Evolutionary conservation across 768 basidiomycete species (phyloP), one percentile per base, ranked within the genome.

Genomic region (Calocybe indica): DNA sequence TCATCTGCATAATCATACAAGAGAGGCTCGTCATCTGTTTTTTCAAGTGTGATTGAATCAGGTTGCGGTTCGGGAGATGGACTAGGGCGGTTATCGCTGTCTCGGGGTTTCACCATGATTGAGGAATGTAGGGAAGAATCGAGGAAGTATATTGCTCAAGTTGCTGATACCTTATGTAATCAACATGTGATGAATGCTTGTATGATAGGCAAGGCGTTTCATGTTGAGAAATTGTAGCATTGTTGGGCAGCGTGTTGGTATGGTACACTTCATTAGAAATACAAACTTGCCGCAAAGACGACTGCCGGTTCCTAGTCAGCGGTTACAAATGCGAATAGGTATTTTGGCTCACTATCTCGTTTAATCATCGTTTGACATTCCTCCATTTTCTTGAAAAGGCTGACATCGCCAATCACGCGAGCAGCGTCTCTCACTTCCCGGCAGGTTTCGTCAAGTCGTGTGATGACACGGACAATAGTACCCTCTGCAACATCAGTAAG

Each of bases 381-480:
- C 59, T 97, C 95, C 93, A 98, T 96, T 64, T 98, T 98, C 66
- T 88, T 88, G 76, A 97, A 96, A 36, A 99, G 66, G 43, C 90
- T 92, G 15, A 87, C 86, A 64, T 98, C 96, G 2, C 96, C 96
- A 45, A 98, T 96, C 35, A 98, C 94, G 32, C 96, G 79, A 6
- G 96, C 96, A 2, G 95, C 95, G 64, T 99, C 96, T 57, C 95
- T 68, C 5, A 99, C 93, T 66, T 99, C 96, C 40, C 94, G 74
- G 63, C 96, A 98, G 0, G 93, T 95, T 68, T 98, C 95, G 59
- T 99, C 96, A 43, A 98, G 69, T 7, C 96, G 82, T 2, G 92
- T 97, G 60, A 99, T 97, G 46, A 91, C 88, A 40, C 96, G 81
- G 10, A 99, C 96, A 52, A 99, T 93, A 0, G 94, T 97, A 0